Evolutionary conservation across 306 rosid species (phyloP), one percentile per base, ranked within the genome.

Genomic region (Quercus aquifolioides): DNA sequence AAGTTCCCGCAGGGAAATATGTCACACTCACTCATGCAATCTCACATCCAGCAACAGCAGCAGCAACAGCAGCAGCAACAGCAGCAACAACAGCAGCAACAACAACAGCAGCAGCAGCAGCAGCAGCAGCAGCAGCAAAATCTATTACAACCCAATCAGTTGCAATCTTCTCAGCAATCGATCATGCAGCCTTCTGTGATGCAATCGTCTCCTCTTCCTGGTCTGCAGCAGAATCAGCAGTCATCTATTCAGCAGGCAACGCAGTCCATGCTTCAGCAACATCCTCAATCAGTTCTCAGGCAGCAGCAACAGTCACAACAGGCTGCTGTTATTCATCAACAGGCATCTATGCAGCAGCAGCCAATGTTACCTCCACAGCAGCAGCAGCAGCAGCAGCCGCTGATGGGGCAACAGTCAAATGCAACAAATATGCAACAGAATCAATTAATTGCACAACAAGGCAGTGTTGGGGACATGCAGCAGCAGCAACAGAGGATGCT

Each of bases 81-180:
- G 79, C 92, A 81, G 52, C 99, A 92, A 69, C 97, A 85, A 5
- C 86, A 85, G 5, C 94, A 89, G 69, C 93, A 90, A 41, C 86
- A 84, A 7, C 94, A 90, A 5, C 94, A 87, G 7, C 97, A 88
- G 30, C 87, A 84, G 23, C 90, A 83, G 41, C 98, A 89, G 28
- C 94, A 87, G 21, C 97, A 88, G 30, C 97, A 88, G 52, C 87
- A 84, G 59, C 90, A 83, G 76, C 98, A 89, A 70, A 95, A 84
- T 84, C 86, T 90, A 20, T 78, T 92, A 54, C 97, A 90, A 78
- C 84, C 94, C 55, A 86, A 78, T 79, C 98, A 92, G 81, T 73
- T 92, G 83, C 97, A 87, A 83, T 83, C 94, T 71, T 88, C 98
- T 55, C 97, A 89, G 88, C 97, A 91, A 87, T 77, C 96, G 77